Percentiles rank a stretch among this genome's conserved stretches.
Evolutionary conservation across 805 yeast species (phyloP).

Genomic region (Saturnispora kantuleensis): DNA sequence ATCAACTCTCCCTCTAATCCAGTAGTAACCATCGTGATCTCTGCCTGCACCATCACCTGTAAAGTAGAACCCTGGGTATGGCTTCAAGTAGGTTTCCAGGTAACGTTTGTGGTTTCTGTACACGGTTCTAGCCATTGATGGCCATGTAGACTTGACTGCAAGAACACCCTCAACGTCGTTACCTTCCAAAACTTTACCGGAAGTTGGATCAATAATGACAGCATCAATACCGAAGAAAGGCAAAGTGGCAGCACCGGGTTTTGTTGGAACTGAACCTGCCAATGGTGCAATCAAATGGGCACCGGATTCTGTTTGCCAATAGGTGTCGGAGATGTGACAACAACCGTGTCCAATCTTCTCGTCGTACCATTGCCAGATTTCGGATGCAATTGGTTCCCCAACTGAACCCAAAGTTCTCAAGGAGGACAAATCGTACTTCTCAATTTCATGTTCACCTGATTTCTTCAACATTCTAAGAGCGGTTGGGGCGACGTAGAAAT

Average conservation of each 20-base stretch:
- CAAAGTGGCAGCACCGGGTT: conserved; percentile 94
- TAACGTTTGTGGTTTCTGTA: conserved; percentile 81
- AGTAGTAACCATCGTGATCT: conserved; percentile 90
- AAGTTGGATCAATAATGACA: conserved; percentile 83
- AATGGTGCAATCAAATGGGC: conserved; percentile 90
- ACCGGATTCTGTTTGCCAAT: conserved; percentile 99
- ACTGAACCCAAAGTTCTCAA: conserved; percentile 92
- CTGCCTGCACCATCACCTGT: conserved; percentile 99
- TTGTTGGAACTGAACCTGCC: conserved; percentile 90
- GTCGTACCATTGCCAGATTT: conserved; percentile 97
- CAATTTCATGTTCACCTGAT: conserved; percentile 80
- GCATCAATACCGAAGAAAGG: conserved; percentile 96
- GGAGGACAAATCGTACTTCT: conserved; percentile 72
- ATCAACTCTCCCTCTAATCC: conserved; percentile 98
- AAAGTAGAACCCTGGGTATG: conserved; percentile 89
- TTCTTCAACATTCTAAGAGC: conserved; percentile 78
- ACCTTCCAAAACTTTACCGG: conserved; percentile 75
- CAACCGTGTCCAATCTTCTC: conserved; percentile 82
- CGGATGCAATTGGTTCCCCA: conserved; percentile 98
- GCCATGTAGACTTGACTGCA: conserved; percentile 89
- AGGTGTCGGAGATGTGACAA: conserved; percentile 90
- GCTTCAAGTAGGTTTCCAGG: conserved; percentile 85
- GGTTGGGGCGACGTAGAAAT: conserved; percentile 97
- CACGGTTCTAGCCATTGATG: conserved; percentile 96
- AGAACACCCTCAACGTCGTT: conserved; percentile 95